These are phyloP conservation scores for Arthroderma sp. DNA, from an alignment of 2,329 filamentous ascomycete genomes.

Conservation along the genomic window DNA sequence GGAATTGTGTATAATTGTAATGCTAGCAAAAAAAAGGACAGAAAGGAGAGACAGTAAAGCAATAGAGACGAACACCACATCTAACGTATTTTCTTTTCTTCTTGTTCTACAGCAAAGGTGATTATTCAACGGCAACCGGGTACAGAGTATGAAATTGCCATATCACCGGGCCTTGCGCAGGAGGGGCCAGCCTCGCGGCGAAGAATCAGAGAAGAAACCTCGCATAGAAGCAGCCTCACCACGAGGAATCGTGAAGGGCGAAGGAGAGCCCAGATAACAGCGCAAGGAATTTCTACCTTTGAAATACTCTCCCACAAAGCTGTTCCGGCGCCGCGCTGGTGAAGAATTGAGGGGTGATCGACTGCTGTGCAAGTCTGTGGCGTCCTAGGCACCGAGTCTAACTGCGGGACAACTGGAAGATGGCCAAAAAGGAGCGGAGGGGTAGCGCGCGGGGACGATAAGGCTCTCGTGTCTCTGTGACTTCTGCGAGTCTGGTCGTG, in stretches of 20 bases:
- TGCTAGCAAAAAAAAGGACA: background rate
- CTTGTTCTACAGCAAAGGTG: background rate
- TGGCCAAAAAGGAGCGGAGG: background rate
- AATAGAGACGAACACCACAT: background rate
- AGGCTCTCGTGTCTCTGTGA: background rate
- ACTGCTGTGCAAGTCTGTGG: background rate
- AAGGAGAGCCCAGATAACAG: background rate
- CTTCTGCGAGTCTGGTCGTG: no score
- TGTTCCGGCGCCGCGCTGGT: background rate
- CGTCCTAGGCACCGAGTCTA: background rate
- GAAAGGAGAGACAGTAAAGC: background rate
- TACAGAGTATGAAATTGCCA: background rate
- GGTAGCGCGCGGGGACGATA: background rate
- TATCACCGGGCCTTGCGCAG: background rate
- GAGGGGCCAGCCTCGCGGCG: background rate
- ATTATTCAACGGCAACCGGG: background rate
- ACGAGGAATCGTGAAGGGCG: background rate
- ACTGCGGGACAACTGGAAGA: background rate
- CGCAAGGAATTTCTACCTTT: constrained; percentile 2
- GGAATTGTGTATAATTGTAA: background rate
- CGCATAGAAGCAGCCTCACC: background rate
- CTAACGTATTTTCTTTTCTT: background rate
- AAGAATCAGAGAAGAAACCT: background rate
- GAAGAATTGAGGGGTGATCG: background rate
- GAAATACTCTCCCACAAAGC: background rate